These are phyloP conservation scores for Cardiospermum halicacabum DNA, from an alignment of 345 rosid species.

Conservation along the genomic window DNA sequence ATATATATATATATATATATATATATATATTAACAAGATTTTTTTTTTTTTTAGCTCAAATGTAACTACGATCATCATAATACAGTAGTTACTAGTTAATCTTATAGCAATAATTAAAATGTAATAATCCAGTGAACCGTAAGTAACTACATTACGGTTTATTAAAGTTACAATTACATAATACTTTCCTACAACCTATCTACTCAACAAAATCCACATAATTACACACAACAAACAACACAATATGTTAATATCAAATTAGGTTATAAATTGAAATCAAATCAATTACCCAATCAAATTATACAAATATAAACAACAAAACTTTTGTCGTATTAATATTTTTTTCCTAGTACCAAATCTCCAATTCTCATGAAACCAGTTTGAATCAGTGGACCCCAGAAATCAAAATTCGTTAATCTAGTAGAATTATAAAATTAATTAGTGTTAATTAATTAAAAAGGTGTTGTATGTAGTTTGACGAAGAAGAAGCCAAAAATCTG, in stretches of 20 bases:
- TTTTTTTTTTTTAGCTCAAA: background rate
- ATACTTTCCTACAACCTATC: background rate
- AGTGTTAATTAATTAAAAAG: background rate
- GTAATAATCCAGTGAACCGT: background rate
- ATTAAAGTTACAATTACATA: background rate
- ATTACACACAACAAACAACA: background rate
- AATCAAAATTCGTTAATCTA: background rate
- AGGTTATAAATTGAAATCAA: too few species aligned
- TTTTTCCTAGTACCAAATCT: background rate
- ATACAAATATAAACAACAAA: too few species aligned
- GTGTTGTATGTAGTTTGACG: background rate
- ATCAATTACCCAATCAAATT: too few species aligned
- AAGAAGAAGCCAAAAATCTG: background rate
- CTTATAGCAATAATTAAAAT: background rate
- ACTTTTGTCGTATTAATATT: background rate
- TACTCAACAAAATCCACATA: background rate
- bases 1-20: too few species aligned
- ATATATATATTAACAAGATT: too few species aligned
- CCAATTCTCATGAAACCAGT: background rate
- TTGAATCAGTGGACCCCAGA: constrained; percentile 12
- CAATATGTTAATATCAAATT: too few species aligned
- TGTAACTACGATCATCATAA: background rate
- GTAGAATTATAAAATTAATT: too few species aligned
- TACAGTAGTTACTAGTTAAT: too few species aligned
- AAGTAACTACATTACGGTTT: background rate